Percentiles rank a stretch among this genome's conserved stretches.
phyloP scores from a whole-genome alignment of 371 early-diverging fungal genomes.

The Circinella minor region DNA sequence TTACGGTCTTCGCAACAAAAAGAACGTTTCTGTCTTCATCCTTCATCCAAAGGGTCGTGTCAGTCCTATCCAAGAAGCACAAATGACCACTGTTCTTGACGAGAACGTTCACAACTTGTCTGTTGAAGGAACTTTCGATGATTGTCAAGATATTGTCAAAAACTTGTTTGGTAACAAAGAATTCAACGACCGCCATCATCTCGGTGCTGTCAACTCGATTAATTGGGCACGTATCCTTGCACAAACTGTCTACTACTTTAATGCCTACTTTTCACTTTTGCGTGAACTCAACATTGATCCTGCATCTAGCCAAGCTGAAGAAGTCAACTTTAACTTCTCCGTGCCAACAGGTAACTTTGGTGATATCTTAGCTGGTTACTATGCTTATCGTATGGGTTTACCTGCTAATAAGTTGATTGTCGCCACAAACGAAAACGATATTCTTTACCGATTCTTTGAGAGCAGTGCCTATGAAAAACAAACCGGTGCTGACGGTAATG shows the following conservation, averaged over 20 bases:
- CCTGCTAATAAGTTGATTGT: constrained; percentile 82
- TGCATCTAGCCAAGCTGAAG: constrained; percentile 49
- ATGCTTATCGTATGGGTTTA: constrained; percentile 90
- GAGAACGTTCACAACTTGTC: constrained; percentile 92
- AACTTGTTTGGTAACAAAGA: constrained; percentile 80
- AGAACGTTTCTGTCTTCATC: constrained; percentile 91
- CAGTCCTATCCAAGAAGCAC: constrained; percentile 93
- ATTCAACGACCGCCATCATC: constrained; percentile 77
- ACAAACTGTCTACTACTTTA: constrained; percentile 95
- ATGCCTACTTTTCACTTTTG: constrained; percentile 81
- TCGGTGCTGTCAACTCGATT: constrained; percentile 98
- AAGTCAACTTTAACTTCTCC: constrained; percentile 73
- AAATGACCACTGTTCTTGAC: constrained; percentile 96
- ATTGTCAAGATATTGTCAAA: constrained; percentile 96
- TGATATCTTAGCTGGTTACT: constrained; percentile 95
- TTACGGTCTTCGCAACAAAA: constrained; percentile 94
- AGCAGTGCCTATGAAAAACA: constrained; percentile 84
- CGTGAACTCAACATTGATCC: constrained; percentile 61
- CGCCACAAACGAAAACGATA: constrained; percentile 97
- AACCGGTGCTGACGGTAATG: constrained; percentile 61
- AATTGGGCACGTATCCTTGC: constrained; percentile 98
- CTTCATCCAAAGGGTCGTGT: constrained; percentile 92
- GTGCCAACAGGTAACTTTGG: constrained; percentile 99
- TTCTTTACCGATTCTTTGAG: constrained; percentile 92
- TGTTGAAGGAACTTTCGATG: constrained; percentile 94